Evolutionary conservation across 768 basidiomycete species (phyloP), one percentile per base, ranked within the genome.

Genomic region (Lactifluus volemus): DNA sequence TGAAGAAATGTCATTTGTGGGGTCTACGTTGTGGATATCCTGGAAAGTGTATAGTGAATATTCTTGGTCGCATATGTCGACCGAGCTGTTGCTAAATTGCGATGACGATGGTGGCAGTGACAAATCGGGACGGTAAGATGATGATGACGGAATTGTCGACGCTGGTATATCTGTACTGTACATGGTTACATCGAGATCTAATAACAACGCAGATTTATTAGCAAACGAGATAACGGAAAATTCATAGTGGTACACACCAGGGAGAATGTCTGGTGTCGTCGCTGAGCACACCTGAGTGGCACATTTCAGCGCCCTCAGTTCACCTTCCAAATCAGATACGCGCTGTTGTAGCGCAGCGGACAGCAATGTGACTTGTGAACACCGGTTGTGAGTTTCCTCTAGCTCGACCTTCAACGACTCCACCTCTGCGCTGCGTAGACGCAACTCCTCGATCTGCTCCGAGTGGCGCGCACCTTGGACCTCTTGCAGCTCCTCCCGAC

Each of bases 321-420:
- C 49, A 41, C 32, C 49, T 56, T 61, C 60, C 17, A 61, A 45
- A 4, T 30, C 36, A 0, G 2, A 19, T 12, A 56, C 54, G 25
- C 60, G 60, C 36, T 61, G 34, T 14, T n/a, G 54, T 32, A 61
- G 29, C 10, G 49, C 44, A 34, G 44, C 29, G 7, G 55, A 56
- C 5, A 45, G 49, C 21, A 45, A 47, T n/a, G n/a, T 14, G 42
- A 14, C 54, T 52, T 52, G 54, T 11, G 55, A 56, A 41, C 44
- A 19, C 19, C n/a, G 45, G 25, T 45, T 52, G n/a, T 25, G 25
- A 12, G 36, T 29, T 17, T 10, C 42, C 7, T 55, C 48, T 1
- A 11, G 49, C 21, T 49, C 32, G 15, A 10, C 48, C 41, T 11
- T 50, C 29, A 41, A 53, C 2, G 39, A 50, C n/a, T 56, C 55